Evolutionary conservation across 768 basidiomycete species (phyloP).

Genomic region (Grammothele lineata): DNA sequence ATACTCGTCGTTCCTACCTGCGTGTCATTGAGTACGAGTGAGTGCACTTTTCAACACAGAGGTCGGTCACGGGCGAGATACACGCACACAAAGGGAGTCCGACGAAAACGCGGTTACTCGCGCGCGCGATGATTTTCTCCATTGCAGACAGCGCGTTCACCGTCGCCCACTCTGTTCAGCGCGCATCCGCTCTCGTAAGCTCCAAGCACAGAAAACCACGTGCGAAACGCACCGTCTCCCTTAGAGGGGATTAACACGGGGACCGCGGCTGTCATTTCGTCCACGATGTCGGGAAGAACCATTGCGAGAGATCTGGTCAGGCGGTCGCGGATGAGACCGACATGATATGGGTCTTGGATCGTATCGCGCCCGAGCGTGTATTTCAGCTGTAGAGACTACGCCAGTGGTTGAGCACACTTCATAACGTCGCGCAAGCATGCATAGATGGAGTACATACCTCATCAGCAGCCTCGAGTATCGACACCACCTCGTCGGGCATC

Average conservation of each 20-base stretch:
- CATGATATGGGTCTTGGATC: conserved; percentile 14
- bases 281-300: conserved; percentile 18
- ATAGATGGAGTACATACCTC: conserved; percentile 28
- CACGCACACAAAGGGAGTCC: conserved; percentile 29
- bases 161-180: conserved; percentile 20
- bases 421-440: too few species aligned
- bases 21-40: conserved; percentile 18
- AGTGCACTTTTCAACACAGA: conserved; percentile 20
- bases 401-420: too few species aligned
- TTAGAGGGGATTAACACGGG: background rate
- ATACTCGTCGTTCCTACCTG: conserved; percentile 28
- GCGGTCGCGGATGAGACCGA: conserved; percentile 17
- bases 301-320: conserved; percentile 23
- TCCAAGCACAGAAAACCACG: too few species aligned
- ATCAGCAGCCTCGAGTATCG: conserved; percentile 34
- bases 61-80: conserved; percentile 16
- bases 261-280: conserved; percentile 15
- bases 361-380: conserved; percentile 29
- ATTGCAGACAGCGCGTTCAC: conserved; percentile 16
- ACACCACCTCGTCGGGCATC: conserved; percentile 41
- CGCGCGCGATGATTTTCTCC: conserved; percentile 23
- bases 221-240: background rate
- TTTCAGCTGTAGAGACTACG: conserved; percentile 25
- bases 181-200: background rate
- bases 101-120: conserved; percentile 30